A percentile compares a stretch with the other conserved stretches of the same genome.
These are phyloP conservation scores for Ascochyta lentis DNA, from an alignment of 2,329 filamentous ascomycete species.

Conservation along the genomic window DNA sequence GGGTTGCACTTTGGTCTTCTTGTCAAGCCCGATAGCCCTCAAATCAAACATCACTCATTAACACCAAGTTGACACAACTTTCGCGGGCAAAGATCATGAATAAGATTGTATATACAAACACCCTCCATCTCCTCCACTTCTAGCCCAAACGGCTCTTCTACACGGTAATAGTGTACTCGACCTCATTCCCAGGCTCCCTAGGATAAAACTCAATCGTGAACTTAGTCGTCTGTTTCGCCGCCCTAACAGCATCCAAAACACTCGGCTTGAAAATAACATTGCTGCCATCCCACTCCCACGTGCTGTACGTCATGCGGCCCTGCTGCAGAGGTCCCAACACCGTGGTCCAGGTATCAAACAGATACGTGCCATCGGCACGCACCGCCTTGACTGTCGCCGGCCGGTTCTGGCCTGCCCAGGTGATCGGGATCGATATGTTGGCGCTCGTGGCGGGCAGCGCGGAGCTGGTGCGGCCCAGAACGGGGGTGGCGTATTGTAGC, in stretches of 20 bases:
- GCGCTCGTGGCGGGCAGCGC: slow-evolving; percentile 38
- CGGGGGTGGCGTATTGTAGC: slow-evolving; percentile 61
- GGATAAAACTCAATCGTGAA: slow-evolving; percentile 66
- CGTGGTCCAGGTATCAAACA: slow-evolving; percentile 65
- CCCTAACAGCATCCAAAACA: slow-evolving; percentile 57
- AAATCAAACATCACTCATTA: background rate
- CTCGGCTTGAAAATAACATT: slow-evolving; percentile 56
- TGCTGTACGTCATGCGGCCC: slow-evolving; percentile 54
- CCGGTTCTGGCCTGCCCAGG: slow-evolving; percentile 59
- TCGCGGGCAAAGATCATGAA: background rate
- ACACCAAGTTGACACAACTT: background rate
- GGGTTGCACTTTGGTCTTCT: background rate
- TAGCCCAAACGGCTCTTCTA: background rate
- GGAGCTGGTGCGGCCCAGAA: slow-evolving; percentile 26
- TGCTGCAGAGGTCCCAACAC: slow-evolving; percentile 61
- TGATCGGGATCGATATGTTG: slow-evolving; percentile 59
- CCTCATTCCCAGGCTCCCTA: slow-evolving; percentile 56
- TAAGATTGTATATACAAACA: background rate
- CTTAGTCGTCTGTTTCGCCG: slow-evolving; percentile 52
- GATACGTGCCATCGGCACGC: slow-evolving; percentile 56
- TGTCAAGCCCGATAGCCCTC: background rate
- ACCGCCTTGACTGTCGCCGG: slow-evolving; percentile 61
- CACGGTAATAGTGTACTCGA: slow-evolving; percentile 58
- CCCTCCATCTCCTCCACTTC: background rate
- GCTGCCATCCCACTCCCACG: slow-evolving; percentile 58